phyloP scores from a whole-genome alignment of 148 eudicot genomes.

The Persicaria maculosa region DNA sequence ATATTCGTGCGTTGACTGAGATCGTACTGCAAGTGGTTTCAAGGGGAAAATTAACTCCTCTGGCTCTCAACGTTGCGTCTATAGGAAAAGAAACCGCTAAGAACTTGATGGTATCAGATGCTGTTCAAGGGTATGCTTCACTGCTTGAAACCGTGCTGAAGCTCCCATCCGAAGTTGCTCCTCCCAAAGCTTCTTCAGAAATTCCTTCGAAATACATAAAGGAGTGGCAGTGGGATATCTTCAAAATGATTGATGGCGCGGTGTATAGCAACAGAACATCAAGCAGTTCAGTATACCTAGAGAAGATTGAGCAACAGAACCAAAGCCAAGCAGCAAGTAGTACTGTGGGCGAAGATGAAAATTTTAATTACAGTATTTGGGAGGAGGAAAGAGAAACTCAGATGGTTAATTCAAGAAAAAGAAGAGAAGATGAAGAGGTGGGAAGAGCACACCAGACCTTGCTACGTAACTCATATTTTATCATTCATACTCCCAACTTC shows the following conservation, averaged over 20 bases:
- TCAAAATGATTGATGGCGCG: conserved; percentile 32
- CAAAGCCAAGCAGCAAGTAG: conserved; percentile 23
- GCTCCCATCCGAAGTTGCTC: conserved; percentile 79
- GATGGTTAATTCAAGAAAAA: conserved; percentile 39
- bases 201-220: conserved; percentile 45
- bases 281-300: conserved; percentile 31
- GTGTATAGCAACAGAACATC: conserved; percentile 26
- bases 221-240: conserved; percentile 72
- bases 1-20: conserved; percentile 38
- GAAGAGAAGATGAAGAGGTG: conserved; percentile 88
- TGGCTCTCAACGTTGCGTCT: conserved; percentile 61
- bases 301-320: conserved; percentile 31
- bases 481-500: not conserved
- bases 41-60: conserved; percentile 52
- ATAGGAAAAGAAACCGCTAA: conserved; percentile 59
- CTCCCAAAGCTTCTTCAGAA: conserved; percentile 42
- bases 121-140: conserved; percentile 64
- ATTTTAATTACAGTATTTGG: conserved; percentile 54
- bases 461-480: not conserved
- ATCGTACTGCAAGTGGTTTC: conserved; percentile 47
- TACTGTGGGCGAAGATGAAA: conserved; percentile 29
- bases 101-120: conserved; percentile 64
- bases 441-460: not conserved
- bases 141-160: conserved; percentile 57
- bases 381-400: conserved; percentile 62